These are phyloP conservation scores for Diaporthe ampelina DNA, from an alignment of 2,329 filamentous ascomycete species.

Conservation along the genomic window DNA sequence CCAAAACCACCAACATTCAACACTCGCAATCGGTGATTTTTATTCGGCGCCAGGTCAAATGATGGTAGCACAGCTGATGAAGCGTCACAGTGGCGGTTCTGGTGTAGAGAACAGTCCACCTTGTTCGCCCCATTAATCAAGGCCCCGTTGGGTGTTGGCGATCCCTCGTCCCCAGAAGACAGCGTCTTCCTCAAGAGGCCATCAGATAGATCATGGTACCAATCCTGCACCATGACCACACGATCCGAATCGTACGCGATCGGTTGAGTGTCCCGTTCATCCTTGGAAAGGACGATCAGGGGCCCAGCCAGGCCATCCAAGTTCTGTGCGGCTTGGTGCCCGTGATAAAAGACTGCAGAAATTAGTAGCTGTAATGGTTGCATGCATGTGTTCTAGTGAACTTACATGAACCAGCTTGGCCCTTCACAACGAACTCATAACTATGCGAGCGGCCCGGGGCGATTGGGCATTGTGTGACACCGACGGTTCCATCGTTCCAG, in stretches of 20 bases:
- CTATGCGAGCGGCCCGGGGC: constrained; percentile 69
- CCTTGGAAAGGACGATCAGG: constrained; percentile 71
- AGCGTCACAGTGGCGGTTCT: constrained; percentile 60
- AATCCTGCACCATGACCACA: constrained; percentile 76
- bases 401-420: constrained; percentile 55
- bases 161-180: constrained; percentile 57
- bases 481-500: constrained; percentile 76
- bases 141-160: constrained; percentile 60
- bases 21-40: constrained; percentile 75
- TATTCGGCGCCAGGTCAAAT: constrained; percentile 64
- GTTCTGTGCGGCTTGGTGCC: constrained; percentile 73
- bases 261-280: constrained; percentile 62
- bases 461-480: constrained; percentile 72
- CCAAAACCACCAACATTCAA: constrained; percentile 80
- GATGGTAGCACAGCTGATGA: constrained; percentile 54
- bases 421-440: constrained; percentile 57
- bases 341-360: constrained; percentile 53
- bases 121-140: constrained; percentile 60
- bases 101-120: constrained; percentile 55
- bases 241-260: constrained; percentile 71
- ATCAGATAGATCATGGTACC: constrained; percentile 72
- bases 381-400: constrained; percentile 20
- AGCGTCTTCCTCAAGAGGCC: constrained; percentile 54
- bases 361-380: neutral
- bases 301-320: constrained; percentile 77